These are phyloP conservation scores for Protostelium mycophagum DNA, from an alignment of 78 protist genomes.

Conservation along the genomic window DNA sequence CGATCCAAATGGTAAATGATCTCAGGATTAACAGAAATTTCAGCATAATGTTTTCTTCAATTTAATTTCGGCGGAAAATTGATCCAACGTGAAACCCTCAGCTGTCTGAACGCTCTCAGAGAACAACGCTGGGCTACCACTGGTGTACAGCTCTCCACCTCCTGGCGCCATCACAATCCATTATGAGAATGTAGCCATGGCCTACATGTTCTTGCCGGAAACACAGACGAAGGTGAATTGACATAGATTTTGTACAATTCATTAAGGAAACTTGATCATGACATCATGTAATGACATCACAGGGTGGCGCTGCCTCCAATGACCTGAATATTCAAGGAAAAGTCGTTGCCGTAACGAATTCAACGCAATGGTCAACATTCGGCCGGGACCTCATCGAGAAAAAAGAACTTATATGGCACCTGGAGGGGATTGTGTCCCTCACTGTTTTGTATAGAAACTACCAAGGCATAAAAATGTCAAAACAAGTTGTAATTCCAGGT, in stretches of 20 bases:
- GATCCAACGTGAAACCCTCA: too few species aligned
- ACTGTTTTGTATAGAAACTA: not conserved
- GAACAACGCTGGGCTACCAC: too few species aligned
- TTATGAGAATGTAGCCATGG: not conserved
- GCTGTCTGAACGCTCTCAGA: too few species aligned
- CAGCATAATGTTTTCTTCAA: not conserved
- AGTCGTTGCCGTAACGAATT: not conserved
- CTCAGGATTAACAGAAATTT: not conserved
- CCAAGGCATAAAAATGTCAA: not conserved
- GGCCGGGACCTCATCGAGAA: not conserved
- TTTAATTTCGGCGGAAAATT: too few species aligned
- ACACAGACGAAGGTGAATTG: not conserved
- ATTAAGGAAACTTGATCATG: too few species aligned
- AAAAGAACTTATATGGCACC: not conserved
- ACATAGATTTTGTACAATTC: too few species aligned
- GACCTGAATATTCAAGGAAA: not conserved
- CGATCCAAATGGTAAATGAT: not conserved
- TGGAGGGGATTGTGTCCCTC: not conserved
- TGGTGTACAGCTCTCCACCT: too few species aligned
- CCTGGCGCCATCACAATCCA: not conserved
- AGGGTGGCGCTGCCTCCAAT: not conserved
- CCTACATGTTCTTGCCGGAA: not conserved
- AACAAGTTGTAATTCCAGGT: not conserved
- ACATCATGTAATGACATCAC: too few species aligned
- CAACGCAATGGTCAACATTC: not conserved